Base-by-base conservation (phyloP, 257 asterid genomes). In the Fraxinus pennsylvanica region DNA sequence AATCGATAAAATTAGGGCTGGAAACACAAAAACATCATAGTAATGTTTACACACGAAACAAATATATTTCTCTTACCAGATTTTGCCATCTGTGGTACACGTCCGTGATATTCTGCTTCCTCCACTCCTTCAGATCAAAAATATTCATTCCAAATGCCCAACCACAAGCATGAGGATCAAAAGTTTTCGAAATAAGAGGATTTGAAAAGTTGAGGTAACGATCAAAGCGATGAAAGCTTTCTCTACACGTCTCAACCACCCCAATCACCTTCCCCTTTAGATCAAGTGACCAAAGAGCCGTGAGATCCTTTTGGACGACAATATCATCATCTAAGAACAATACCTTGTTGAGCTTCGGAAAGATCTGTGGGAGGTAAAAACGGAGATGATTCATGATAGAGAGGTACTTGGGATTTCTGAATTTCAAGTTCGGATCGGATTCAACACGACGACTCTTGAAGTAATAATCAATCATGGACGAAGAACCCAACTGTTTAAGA, bases 131-230 rank as follows among this genome's bases (percentile, higher is more conserved):
- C 81, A 89, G 80, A 80, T 86, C 90, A 6, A 89, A 86, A 61
- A 89, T 77, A 76, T 89, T 89, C 93, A 87, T 86, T 14, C 93
- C 93, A 77, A 84, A 89, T 0, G 91, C 93, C 93, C 93, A 89
- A 33, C 91, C 91, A 78, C 91, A 89, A 72, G 91, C 90, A 3
- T 77, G 90, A 30, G 89, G 87, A 52, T 83, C 83, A 45, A 89
- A 89, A 27, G 9, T 87, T 21, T 73, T 81, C 8, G 90, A 86
- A 54, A 89, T 86, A 19, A 83, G 45, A 35, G 93, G 93, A 80
- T 87, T 86, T 29, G 93, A 83, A 72, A 89, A 89, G 67, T 89
- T 89, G 74, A 89, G 88, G 76, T 87, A 86, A 61, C 88, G 85
- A 74, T 87, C 93, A 72, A 89, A 87, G 50, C 90, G 88, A 36